These are phyloP conservation scores for Botrytis deweyae DNA, from an alignment of 2,329 filamentous ascomycete species.

Conservation along the genomic window DNA sequence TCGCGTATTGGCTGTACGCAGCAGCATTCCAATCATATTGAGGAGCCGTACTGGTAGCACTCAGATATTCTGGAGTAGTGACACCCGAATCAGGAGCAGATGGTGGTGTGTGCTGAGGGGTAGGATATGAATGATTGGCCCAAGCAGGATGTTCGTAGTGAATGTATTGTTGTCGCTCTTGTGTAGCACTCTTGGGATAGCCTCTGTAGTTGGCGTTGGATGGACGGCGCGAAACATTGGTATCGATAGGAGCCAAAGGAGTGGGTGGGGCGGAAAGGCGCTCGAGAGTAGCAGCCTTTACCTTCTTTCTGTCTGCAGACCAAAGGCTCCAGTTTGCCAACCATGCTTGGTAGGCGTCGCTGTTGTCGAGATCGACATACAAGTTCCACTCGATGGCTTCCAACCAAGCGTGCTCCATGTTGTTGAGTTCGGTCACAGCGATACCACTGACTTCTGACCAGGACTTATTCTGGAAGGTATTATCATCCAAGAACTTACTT, in stretches of 20 bases:
- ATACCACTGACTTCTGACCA: slow-evolving; percentile 77
- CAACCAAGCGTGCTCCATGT: slow-evolving; percentile 68
- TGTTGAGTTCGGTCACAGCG: slow-evolving; percentile 64
- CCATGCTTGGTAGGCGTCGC: slow-evolving; percentile 64
- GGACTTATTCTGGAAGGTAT: slow-evolving; percentile 76
- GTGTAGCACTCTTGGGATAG: slow-evolving; percentile 48
- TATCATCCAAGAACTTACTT: slow-evolving; percentile 76
- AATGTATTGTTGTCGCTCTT: slow-evolving; percentile 36
- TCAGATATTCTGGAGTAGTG: slow-evolving; percentile 54
- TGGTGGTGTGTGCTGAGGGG: slow-evolving; percentile 49
- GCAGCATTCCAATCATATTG: slow-evolving; percentile 50
- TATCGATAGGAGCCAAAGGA: slow-evolving; percentile 54
- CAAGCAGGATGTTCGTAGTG: slow-evolving; percentile 37
- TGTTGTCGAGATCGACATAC: slow-evolving; percentile 63
- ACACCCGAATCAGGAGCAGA: slow-evolving; percentile 54
- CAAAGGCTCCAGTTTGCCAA: slow-evolving; percentile 65
- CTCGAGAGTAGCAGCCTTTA: slow-evolving; percentile 40
- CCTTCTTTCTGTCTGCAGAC: slow-evolving; percentile 47
- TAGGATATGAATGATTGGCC: slow-evolving; percentile 38
- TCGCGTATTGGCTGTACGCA: slow-evolving; percentile 49
- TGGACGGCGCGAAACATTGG: slow-evolving; percentile 53
- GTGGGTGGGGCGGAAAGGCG: slow-evolving; percentile 39
- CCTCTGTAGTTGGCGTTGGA: slow-evolving; percentile 45
- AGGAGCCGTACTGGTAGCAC: slow-evolving; percentile 47
- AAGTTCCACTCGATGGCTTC: slow-evolving; percentile 66